phyloP scores from a whole-genome alignment of 495 filamentous ascomycete genomes.

The Talaromyces nanjingensis region DNA sequence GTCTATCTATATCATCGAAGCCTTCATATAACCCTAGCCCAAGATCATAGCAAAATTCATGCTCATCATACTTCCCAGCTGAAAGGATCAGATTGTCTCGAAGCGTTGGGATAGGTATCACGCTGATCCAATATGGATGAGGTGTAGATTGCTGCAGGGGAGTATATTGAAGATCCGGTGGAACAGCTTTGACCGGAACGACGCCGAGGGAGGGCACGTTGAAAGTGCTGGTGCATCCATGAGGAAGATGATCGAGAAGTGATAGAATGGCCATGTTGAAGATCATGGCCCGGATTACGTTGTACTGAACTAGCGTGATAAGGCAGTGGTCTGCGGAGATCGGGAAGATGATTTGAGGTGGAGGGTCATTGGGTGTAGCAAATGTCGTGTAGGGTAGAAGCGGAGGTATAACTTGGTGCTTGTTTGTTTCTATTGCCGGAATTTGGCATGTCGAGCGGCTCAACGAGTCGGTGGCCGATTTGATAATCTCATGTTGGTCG shows the following conservation, averaged over 20 bases:
- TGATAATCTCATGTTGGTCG: not conserved
- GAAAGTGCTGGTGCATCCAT: constrained; percentile 9
- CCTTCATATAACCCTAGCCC: constrained; percentile 35
- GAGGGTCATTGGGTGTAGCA: constrained; percentile 18
- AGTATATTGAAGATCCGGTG: constrained; percentile 41
- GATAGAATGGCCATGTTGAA: constrained; percentile 15
- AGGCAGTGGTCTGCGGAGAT: constrained; percentile 22
- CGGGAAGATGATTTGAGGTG: constrained; percentile 13
- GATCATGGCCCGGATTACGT: constrained; percentile 34
- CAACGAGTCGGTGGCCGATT: not conserved
- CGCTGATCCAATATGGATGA: constrained; percentile 48
- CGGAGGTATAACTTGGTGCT: constrained; percentile 20
- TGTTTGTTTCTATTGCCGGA: not conserved
- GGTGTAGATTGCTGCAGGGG: constrained; percentile 28
- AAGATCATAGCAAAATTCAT: constrained; percentile 40
- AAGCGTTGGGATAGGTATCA: constrained; percentile 42
- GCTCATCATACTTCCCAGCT: constrained; percentile 34
- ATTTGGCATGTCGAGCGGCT: not conserved
- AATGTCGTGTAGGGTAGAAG: constrained; percentile 24
- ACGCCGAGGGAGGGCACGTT: constrained; percentile 2
- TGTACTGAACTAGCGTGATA: constrained; percentile 31
- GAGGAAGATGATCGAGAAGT: constrained; percentile 11
- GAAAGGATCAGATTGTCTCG: constrained; percentile 44
- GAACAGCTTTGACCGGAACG: constrained; percentile 15
- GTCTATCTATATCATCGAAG: constrained; percentile 21